These are phyloP conservation scores for Arctium minus DNA, from an alignment of 129 eudicot species.

Conservation along the genomic window DNA sequence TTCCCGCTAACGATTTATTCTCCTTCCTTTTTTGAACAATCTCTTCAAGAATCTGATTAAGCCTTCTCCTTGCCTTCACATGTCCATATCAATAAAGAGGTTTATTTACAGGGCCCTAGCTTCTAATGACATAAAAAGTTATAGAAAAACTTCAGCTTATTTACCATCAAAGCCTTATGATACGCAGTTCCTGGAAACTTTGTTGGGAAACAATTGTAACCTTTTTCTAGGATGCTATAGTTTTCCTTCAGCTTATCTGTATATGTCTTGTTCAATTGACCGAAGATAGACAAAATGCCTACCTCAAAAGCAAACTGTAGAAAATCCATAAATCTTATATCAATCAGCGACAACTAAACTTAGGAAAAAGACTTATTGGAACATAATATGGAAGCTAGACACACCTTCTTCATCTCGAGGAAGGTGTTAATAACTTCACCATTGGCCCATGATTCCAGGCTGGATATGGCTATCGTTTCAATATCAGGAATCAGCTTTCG, in stretches of 20 bases:
- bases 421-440: constrained; percentile 55
- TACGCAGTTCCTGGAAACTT: constrained; percentile 77
- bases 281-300: constrained; percentile 71
- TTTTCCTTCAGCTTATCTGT: constrained; percentile 49
- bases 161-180: constrained; percentile 63
- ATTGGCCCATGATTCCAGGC: constrained; percentile 55
- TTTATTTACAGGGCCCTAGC: not conserved
- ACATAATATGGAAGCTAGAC: constrained; percentile 10
- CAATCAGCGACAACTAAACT: not conserved
- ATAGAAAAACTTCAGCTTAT: not conserved
- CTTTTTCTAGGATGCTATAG: constrained; percentile 63
- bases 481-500: constrained; percentile 47
- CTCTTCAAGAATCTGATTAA: constrained; percentile 50
- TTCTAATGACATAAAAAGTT: not conserved
- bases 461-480: constrained; percentile 46
- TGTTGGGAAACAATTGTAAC: constrained; percentile 89
- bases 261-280: constrained; percentile 40
- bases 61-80: constrained; percentile 62
- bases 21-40: constrained; percentile 54
- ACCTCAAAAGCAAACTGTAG: constrained; percentile 79
- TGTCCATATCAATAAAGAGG: not conserved
- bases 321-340: constrained; percentile 9
- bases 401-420: constrained; percentile 72
- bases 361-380: not conserved
- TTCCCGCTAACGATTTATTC: constrained; percentile 39